Evolutionary conservation across 495 filamentous ascomycete species (phyloP), one percentile per base, ranked within the genome.

Genomic region (Pyrenula aspistea): DNA sequence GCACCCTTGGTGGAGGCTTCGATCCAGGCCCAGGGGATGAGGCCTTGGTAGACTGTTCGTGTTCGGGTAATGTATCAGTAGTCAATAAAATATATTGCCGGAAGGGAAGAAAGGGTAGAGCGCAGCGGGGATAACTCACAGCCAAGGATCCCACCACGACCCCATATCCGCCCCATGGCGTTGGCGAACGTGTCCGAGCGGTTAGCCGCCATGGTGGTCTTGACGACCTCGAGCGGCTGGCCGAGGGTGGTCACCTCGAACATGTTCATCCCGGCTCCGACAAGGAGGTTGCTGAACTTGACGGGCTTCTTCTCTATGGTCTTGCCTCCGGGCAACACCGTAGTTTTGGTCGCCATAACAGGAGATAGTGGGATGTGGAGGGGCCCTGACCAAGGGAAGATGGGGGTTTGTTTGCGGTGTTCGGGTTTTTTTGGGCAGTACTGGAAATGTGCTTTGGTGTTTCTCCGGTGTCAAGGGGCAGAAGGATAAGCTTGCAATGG

Each of bases 1-100:
- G 93, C 93, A 67, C 93, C 93, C 77, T 98, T 98, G 71, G 94
- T 97, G 64, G 93, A 97, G 71, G 94, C 94, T 80, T 98, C 93
- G 79, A 98, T 98, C 93, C 93, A 98, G 75, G 93, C 93, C 93
- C 93, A 98, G 61, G 93, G 93, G 73, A 98, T 98, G 66, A 98
- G 86, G 73, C 93, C 93, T 81, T 98, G 93, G 79, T 95, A 98
- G 77, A 95, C 93, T 98, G 69, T 62, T 31, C 59, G 51, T 57
- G 10, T 49, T 24, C 53, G 24, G 52, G 21, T 24, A 25, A 10
- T 24, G 10, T 2, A 11, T n/a, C 52, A 61, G 51, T 22, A 12
- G 51, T 36, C 21, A 53, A n/a, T n/a, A n/a, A n/a, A n/a, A n/a
- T n/a, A n/a, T n/a, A n/a, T n/a, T n/a, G n/a, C n/a, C n/a, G 24